Evolutionary conservation across 805 yeast genomes (phyloP).

Genomic region (Candida pseudofarinosa): DNA sequence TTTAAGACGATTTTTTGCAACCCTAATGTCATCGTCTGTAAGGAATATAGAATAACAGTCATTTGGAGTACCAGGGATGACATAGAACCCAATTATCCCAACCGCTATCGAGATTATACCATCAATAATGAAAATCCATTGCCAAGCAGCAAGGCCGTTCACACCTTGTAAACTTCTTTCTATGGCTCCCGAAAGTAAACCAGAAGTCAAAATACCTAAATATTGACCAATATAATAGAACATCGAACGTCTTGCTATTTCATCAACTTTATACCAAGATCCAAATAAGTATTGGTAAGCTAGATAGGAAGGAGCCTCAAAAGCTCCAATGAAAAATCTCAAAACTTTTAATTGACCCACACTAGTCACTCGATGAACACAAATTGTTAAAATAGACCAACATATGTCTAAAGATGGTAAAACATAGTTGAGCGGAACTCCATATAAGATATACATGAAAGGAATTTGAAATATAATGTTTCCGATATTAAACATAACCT

Average conservation of each 20-base stretch:
- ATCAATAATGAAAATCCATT: slow-evolving; percentile 65
- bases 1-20: slow-evolving; percentile 15
- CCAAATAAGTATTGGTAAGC: slow-evolving; percentile 42
- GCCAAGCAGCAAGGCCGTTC: slow-evolving; percentile 55
- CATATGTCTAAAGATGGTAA: slow-evolving; percentile 52
- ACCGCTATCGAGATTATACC: slow-evolving; percentile 52
- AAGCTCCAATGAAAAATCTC: slow-evolving; percentile 59
- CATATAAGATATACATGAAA: slow-evolving; percentile 49
- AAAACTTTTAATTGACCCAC: slow-evolving; percentile 49
- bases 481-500: slow-evolving; percentile 53
- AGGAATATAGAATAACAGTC: slow-evolving; percentile 23
- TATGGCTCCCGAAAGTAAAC: slow-evolving; percentile 55
- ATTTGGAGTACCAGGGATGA: slow-evolving; percentile 60
- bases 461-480: slow-evolving; percentile 57
- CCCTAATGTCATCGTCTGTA: slow-evolving; percentile 23
- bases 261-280: slow-evolving; percentile 26
- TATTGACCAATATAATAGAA: slow-evolving; percentile 55
- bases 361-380: slow-evolving; percentile 43
- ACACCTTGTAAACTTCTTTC: slow-evolving; percentile 42
- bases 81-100: slow-evolving; percentile 48
- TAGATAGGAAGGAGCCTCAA: slow-evolving; percentile 51
- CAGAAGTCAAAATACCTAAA: slow-evolving; percentile 54
- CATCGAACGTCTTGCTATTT: slow-evolving; percentile 20
- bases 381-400: slow-evolving; percentile 62
- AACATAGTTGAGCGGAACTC: slow-evolving; percentile 47